These are phyloP conservation scores for Coniophora puteana DNA, from an alignment of 1,284 basidiomycete genomes.

Conservation along the genomic window DNA sequence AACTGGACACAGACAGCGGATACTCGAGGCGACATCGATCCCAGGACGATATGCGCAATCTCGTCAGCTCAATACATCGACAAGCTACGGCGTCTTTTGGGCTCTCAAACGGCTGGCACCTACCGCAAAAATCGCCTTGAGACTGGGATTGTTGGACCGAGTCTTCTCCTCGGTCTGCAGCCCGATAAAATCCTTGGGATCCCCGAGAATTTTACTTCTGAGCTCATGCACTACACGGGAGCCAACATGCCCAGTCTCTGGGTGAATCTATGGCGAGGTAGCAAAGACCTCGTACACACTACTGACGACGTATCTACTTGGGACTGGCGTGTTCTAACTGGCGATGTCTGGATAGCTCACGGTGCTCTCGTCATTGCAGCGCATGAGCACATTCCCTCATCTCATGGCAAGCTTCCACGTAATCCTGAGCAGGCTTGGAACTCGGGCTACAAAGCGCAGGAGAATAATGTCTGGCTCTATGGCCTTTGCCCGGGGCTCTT, in stretches of 20 bases:
- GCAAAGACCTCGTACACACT: neutral
- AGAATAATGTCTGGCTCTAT: neutral
- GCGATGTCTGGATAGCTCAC: neutral
- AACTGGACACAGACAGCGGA: slow-evolving; percentile 5
- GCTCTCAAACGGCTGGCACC: neutral
- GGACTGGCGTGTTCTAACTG: neutral
- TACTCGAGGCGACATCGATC: slow-evolving; percentile 4
- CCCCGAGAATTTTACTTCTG: neutral
- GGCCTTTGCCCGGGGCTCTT: neutral
- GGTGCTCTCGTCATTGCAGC: neutral
- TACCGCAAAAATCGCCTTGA: slow-evolving; percentile 5
- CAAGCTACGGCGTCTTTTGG: slow-evolving; percentile 3
- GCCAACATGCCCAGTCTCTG: neutral
- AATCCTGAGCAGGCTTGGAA: neutral
- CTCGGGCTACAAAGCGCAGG: neutral
- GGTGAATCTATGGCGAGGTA: neutral
- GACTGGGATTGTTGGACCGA: slow-evolving; percentile 8
- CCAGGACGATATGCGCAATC: neutral
- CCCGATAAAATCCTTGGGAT: neutral
- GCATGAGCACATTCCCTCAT: neutral
- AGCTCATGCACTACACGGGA: neutral
- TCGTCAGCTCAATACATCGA: slow-evolving; percentile 3
- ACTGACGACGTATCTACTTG: neutral
- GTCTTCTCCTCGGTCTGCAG: neutral
- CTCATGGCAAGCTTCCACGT: neutral